These are phyloP conservation scores for Syzygium aqueum DNA, from an alignment of 345 rosid species.

Conservation along the genomic window DNA sequence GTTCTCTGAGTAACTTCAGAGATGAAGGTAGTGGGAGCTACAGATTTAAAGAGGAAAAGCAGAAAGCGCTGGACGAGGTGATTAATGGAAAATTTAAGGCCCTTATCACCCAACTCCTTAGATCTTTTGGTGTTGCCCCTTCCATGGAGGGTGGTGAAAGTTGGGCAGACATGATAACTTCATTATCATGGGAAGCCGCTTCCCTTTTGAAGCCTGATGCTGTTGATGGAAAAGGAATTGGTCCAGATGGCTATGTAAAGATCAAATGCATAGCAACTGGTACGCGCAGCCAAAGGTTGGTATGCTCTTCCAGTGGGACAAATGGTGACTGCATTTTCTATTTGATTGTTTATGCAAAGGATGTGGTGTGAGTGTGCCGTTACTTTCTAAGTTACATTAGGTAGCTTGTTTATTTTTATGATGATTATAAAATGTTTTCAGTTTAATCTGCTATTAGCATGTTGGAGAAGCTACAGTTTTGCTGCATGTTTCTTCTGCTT, in stretches of 20 bases:
- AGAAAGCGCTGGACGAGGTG: slow-evolving; percentile 50
- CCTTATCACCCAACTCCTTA: slow-evolving; percentile 49
- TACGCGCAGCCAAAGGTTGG: slow-evolving; percentile 57
- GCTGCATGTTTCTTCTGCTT: background rate
- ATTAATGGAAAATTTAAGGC: slow-evolving; percentile 63
- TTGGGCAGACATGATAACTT: slow-evolving; percentile 70
- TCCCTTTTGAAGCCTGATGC: slow-evolving; percentile 58
- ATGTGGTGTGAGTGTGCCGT: background rate
- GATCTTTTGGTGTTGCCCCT: slow-evolving; percentile 35
- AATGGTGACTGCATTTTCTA: background rate
- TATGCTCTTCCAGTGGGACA: background rate
- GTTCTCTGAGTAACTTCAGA: slow-evolving; percentile 32
- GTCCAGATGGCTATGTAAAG: slow-evolving; percentile 58
- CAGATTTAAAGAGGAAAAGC: slow-evolving; percentile 46
- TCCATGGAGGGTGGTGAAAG: slow-evolving; percentile 26
- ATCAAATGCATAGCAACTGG: slow-evolving; percentile 95
- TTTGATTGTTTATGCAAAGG: background rate
- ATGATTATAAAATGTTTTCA: background rate
- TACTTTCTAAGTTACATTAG: background rate
- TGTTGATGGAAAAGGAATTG: slow-evolving; percentile 45
- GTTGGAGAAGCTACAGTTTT: background rate
- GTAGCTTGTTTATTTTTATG: background rate
- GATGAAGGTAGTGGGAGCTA: slow-evolving; percentile 32
- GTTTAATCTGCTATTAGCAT: background rate
- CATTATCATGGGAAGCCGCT: slow-evolving; percentile 89